Base-by-base conservation (phyloP, 2,329 filamentous ascomycete species). In the Diaporthe destruens region DNA sequence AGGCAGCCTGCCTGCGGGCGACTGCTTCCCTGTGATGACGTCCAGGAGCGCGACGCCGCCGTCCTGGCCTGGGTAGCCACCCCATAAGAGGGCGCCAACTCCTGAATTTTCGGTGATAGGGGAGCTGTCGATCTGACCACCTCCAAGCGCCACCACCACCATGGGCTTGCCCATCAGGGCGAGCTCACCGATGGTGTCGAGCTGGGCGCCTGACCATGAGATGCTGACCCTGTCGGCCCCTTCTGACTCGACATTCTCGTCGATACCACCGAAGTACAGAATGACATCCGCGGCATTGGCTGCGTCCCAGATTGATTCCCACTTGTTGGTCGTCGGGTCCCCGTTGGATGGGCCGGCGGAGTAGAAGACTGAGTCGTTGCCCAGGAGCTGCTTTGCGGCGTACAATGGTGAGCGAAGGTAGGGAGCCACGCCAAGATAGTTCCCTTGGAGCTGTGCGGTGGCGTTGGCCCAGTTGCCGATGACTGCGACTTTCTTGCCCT, bases 401-500 rank as follows among this genome's bases (percentile, higher is more conserved):
- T 84, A 85, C 0, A 89, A 80, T 0, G 89, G 89, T 5, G 84
- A 86, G 74, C 84, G 85, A 3, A 88, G 80, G 79, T 88, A 91
- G 0, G 88, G 88, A 0, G 90, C 84, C 2, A 83, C 79, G 36
- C 90, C 89, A 72, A 78, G 83, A 79, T 92, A 92, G 76, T 89
- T 89, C 0, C 89, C 90, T 66, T 87, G 87, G 81, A 92, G 85
- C 73, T 90, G 85, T 6, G 80, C 82, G 0, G 87, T 88, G 8
- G 87, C 87, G 67, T 89, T 89, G 2, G 87, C 88, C 85, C 88
- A 91, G 59, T 85, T 85, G 0, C 89, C 90, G 36, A 92, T 81
- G 55, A 92, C 80, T 0, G 87, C 89, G 4, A 91, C 81, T 8
- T 80, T 84, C 80, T 65, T 89, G 78, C 53, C 84, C 80, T 65